phyloP scores from a whole-genome alignment of 768 basidiomycete genomes.

The Auriscalpium orientale region DNA sequence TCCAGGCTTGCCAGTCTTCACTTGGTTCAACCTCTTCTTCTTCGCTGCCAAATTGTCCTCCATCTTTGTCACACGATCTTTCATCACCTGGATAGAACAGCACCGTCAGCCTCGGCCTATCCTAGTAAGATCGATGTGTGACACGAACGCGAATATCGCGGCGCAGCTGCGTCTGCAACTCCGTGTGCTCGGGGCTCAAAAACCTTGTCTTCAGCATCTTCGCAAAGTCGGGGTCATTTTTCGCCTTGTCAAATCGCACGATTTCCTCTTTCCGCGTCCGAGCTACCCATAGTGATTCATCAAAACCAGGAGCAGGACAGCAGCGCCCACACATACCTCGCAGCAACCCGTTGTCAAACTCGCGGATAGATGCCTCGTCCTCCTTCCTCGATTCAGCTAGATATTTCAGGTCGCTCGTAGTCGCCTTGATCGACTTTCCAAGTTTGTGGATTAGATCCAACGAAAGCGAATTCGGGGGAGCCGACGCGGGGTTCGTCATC shows the following conservation, averaged over 20 bases:
- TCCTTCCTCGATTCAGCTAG: slow-evolving; percentile 37
- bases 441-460: slow-evolving; percentile 43
- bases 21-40: slow-evolving; percentile 11
- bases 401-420: slow-evolving; percentile 45
- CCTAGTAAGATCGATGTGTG: background rate
- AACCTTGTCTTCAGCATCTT: slow-evolving; percentile 35
- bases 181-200: slow-evolving; percentile 73
- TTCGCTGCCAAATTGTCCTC: slow-evolving; percentile 8
- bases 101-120: background rate
- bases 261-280: slow-evolving; percentile 81
- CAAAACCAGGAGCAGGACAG: background rate
- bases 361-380: slow-evolving; percentile 37
- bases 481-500: too few relatives aligned
- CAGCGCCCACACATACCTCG: slow-evolving; percentile 40
- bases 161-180: slow-evolving; percentile 72
- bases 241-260: slow-evolving; percentile 68
- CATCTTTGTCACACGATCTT: slow-evolving; percentile 10
- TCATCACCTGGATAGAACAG: slow-evolving; percentile 3
- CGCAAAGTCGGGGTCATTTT: slow-evolving; percentile 67
- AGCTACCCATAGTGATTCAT: slow-evolving; percentile 35
- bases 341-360: slow-evolving; percentile 58
- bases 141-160: slow-evolving; percentile 60
- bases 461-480: too few relatives aligned
- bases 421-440: slow-evolving; percentile 35
- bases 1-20: slow-evolving; percentile 10